phyloP scores from a whole-genome alignment of 2,329 filamentous ascomycete species.

The Helminthosporium solani region DNA sequence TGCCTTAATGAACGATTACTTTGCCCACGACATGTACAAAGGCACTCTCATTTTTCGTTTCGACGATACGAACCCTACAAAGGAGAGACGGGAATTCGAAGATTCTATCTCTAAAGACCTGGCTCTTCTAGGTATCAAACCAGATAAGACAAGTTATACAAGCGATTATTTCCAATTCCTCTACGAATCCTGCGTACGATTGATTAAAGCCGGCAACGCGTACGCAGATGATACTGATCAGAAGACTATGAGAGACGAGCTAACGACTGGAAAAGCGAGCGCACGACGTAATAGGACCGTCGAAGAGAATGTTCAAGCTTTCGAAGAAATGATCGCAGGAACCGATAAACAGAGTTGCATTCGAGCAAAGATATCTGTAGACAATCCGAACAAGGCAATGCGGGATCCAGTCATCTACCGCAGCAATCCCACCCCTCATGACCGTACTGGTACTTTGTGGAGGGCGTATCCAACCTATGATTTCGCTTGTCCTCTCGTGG shows the following conservation, averaged over 20 bases:
- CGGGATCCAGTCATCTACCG: constrained; percentile 97
- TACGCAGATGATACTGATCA: constrained; percentile 94
- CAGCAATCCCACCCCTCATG: constrained; percentile 74
- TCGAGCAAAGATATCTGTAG: constrained; percentile 87
- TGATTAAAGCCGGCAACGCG: constrained; percentile 83
- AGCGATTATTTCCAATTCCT: constrained; percentile 95
- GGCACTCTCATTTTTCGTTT: constrained; percentile 89
- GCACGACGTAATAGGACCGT: constrained; percentile 73
- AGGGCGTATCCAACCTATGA: constrained; percentile 89
- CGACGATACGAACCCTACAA: constrained; percentile 95
- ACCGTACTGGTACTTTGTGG: constrained; percentile 76
- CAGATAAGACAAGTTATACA: constrained; percentile 83
- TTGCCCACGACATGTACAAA: constrained; percentile 88
- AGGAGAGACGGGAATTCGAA: constrained; percentile 96
- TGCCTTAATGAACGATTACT: constrained; percentile 92
- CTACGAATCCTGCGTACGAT: constrained; percentile 78
- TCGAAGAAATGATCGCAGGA: constrained; percentile 91
- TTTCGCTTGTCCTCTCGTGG: constrained; percentile 79
- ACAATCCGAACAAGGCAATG: constrained; percentile 93
- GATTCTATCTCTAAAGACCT: constrained; percentile 93
- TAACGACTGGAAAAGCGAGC: constrained; percentile 81
- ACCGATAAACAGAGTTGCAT: constrained; percentile 86
- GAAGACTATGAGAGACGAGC: constrained; percentile 81
- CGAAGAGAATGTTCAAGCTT: constrained; percentile 82
- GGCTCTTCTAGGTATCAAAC: constrained; percentile 85